Evolutionary conservation across 1,284 basidiomycete genomes (phyloP).

Genomic region (Irpex rosettiformis): DNA sequence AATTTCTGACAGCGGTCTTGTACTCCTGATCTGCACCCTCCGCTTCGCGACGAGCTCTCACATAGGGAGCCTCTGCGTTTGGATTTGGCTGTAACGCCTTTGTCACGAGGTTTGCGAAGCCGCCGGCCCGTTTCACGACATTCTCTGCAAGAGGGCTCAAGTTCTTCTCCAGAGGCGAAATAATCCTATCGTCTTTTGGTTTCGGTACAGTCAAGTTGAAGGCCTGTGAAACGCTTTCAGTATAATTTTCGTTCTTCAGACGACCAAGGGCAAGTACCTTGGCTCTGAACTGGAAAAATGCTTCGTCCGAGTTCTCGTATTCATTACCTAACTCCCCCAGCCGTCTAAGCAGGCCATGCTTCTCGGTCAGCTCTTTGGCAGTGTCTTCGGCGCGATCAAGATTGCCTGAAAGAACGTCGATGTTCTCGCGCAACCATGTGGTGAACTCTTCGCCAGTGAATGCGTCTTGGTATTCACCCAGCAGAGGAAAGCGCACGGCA

Average conservation of each 20-base stretch:
- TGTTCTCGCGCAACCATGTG: constrained; percentile 67
- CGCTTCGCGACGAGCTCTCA: constrained; percentile 74
- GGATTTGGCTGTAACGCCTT: constrained; percentile 59
- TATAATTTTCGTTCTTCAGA: constrained; percentile 1
- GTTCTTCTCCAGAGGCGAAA: constrained; percentile 35
- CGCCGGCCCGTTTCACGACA: constrained; percentile 63
- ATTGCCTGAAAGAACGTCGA: constrained; percentile 67
- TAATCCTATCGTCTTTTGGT: constrained; percentile 26
- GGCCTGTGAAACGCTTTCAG: constrained; percentile 35
- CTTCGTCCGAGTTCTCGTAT: constrained; percentile 72
- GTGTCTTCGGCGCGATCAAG: constrained; percentile 79
- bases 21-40: constrained; percentile 76
- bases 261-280: constrained; percentile 43
- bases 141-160: constrained; percentile 48
- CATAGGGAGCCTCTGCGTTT: constrained; percentile 57
- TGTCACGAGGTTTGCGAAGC: constrained; percentile 67
- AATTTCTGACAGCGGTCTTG: constrained; percentile 68
- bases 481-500: constrained; percentile 69
- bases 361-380: constrained; percentile 73
- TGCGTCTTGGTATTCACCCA: constrained; percentile 86
- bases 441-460: constrained; percentile 83
- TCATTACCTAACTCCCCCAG: constrained; percentile 80
- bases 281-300: constrained; percentile 76
- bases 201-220: constrained; percentile 54
- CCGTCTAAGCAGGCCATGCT: constrained; percentile 69